Conservation (phyloP, 139 green algal genomes). For the Picochlorum sp. region DNA sequence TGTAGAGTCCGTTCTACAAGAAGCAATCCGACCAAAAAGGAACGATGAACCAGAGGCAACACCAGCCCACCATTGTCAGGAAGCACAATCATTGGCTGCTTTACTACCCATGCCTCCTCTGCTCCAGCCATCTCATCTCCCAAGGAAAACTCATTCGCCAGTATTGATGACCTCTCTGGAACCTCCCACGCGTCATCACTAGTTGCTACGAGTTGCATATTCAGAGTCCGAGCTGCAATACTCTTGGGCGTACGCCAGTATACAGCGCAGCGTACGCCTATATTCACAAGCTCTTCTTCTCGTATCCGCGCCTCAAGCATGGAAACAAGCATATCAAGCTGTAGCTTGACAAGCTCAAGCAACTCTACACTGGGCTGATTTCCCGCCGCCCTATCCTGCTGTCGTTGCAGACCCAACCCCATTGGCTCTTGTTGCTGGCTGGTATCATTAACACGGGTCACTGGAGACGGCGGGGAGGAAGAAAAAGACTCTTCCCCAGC, state of each 20-base stretch:
- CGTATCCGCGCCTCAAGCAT: constrained; percentile 10
- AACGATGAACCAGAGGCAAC: constrained; percentile 39
- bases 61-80: constrained; percentile 45
- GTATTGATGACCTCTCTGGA: neutral
- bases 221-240: constrained; percentile 18
- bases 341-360: constrained; percentile 14
- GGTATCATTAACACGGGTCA: too few species aligned
- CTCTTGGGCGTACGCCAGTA: constrained; percentile 21
- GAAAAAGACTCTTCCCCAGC: too few species aligned
- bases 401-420: too few species aligned
- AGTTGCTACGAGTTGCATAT: constrained; percentile 29
- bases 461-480: too few species aligned
- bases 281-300: neutral
- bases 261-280: constrained; percentile 3
- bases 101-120: constrained; percentile 41
- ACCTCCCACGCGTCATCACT: neutral
- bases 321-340: constrained; percentile 18
- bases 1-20: constrained; percentile 34
- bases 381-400: too few species aligned
- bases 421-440: too few species aligned
- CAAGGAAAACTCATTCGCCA: constrained; percentile 12
- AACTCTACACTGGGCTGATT: constrained; percentile 14
- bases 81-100: constrained; percentile 47
- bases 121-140: constrained; percentile 13
- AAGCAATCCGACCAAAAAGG: constrained; percentile 51